Conservation (phyloP, 176 grass and related monocot genomes). For the Musa itinerans region DNA sequence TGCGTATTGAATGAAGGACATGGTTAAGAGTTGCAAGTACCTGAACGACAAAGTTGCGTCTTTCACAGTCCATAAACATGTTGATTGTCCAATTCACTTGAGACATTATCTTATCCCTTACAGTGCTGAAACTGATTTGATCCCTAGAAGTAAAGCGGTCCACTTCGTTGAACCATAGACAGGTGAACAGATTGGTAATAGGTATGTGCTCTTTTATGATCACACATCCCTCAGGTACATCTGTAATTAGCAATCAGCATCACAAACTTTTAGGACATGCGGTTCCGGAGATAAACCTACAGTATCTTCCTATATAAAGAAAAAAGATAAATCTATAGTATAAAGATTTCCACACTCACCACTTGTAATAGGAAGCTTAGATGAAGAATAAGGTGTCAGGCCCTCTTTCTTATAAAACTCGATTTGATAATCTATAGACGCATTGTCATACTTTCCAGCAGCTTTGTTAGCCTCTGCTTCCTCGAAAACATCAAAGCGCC, state of each 20-base stretch:
- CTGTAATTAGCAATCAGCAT: constrained; percentile 18
- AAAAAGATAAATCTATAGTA: not conserved
- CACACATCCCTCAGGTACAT: constrained; percentile 98
- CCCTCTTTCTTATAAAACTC: constrained; percentile 96
- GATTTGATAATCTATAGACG: constrained; percentile 89
- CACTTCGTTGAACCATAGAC: constrained; percentile 95
- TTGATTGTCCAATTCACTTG: constrained; percentile 73
- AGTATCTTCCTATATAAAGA: not conserved
- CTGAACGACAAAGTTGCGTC: constrained; percentile 93
- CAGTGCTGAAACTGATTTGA: constrained; percentile 92
- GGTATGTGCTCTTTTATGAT: constrained; percentile 84
- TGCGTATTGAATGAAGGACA: not conserved
- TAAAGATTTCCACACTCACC: constrained; percentile 34
- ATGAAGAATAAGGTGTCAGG: constrained; percentile 74
- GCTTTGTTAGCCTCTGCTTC: constrained; percentile 98
- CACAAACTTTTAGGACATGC: not conserved
- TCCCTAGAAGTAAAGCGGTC: constrained; percentile 85
- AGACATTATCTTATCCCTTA: constrained; percentile 76
- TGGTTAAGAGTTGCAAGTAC: constrained; percentile 26
- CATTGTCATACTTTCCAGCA: constrained; percentile 92
- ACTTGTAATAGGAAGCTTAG: constrained; percentile 95
- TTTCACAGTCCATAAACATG: constrained; percentile 98
- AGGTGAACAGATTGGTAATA: constrained; percentile 90
- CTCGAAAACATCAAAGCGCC: constrained; percentile 95
- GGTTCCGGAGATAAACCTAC: no score